These are phyloP conservation scores for Dalechampia spathulata DNA, from an alignment of 441 rosid genomes.

Conservation along the genomic window DNA sequence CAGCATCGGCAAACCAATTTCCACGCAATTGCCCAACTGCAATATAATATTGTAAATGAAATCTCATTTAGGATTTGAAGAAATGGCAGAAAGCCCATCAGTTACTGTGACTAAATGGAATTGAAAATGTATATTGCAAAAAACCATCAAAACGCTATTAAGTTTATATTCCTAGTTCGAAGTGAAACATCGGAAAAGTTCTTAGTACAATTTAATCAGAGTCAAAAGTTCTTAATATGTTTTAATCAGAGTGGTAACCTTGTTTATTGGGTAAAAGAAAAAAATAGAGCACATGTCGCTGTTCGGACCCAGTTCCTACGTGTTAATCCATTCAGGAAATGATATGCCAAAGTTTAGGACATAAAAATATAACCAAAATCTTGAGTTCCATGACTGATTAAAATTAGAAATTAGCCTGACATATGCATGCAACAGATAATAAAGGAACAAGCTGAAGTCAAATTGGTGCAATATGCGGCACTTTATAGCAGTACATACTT, in stretches of 20 bases:
- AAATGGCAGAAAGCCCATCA: background rate
- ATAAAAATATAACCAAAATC: background rate
- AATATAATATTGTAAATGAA: background rate
- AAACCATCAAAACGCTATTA: background rate
- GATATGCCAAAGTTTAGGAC: background rate
- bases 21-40: slow-evolving; percentile 86
- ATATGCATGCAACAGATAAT: slow-evolving; percentile 1
- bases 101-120: background rate
- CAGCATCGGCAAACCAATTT: slow-evolving; percentile 92
- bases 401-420: background rate
- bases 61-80: background rate
- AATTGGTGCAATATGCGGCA: background rate
- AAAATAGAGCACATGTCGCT: background rate
- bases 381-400: slow-evolving; percentile 1
- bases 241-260: background rate
- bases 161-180: background rate
- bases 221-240: background rate
- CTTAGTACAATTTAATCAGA: background rate
- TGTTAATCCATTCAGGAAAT: no score
- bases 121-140: background rate
- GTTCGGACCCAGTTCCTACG: no score
- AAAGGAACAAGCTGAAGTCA: slow-evolving; percentile 28
- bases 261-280: background rate
- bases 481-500: slow-evolving; percentile 33
- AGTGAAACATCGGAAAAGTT: background rate